Conservation (phyloP, 1,284 basidiomycete genomes). For the Somion occarium region DNA sequence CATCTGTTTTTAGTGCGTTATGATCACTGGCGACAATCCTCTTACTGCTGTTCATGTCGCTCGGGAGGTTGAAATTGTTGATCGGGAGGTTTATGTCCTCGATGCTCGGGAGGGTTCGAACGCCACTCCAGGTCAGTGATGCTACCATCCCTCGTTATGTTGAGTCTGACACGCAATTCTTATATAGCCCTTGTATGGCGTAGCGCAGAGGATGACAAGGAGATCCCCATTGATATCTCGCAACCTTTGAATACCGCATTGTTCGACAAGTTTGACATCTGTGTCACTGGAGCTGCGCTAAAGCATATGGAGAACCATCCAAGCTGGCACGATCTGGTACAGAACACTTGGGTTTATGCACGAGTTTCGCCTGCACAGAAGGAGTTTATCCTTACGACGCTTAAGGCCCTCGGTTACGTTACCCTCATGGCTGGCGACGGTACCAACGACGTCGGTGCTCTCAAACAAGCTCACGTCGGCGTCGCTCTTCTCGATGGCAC, state of each 20-base stretch:
- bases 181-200: conserved; percentile 79
- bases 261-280: conserved; percentile 87
- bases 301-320: conserved; percentile 70
- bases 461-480: conserved; percentile 95
- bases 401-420: conserved; percentile 83
- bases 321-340: conserved; percentile 75
- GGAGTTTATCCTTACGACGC: conserved; percentile 85
- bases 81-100: conserved; percentile 87
- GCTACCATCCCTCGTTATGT: background rate
- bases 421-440: conserved; percentile 98
- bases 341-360: conserved; percentile 95
- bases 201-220: conserved; percentile 84
- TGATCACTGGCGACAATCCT: conserved; percentile 98
- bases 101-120: conserved; percentile 80
- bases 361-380: conserved; percentile 95
- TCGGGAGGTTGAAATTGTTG: conserved; percentile 91
- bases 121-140: conserved; percentile 47
- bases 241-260: conserved; percentile 74
- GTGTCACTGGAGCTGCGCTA: conserved; percentile 89
- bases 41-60: conserved; percentile 93
- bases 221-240: conserved; percentile 78
- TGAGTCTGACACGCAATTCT: background rate
- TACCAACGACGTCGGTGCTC: conserved; percentile 94
- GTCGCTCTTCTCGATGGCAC: conserved; percentile 91
- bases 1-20: conserved; percentile 69